Evolutionary conservation across 345 rosid genomes (phyloP), one percentile per base, ranked within the genome.

Genomic region (Eutrema japonicum): DNA sequence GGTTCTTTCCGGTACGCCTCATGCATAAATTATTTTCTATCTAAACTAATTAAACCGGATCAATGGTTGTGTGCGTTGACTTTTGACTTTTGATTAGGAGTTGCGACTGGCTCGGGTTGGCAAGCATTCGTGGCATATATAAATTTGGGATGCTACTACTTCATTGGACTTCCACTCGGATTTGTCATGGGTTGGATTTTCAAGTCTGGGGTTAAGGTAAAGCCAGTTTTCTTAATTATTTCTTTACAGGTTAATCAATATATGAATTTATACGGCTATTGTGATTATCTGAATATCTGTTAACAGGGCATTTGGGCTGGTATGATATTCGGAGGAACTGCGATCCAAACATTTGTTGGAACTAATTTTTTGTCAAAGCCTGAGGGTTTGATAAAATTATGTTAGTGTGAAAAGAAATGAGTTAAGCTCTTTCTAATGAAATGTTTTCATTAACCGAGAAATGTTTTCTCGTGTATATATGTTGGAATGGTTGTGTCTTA

Each of bases 61-160:
- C 66, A 64, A 57, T n/a, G 5, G 2, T 65, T 16, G 22, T 40
- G 33, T 49, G 4, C 32, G 46, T 2, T 47, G 30, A 50, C 32
- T 49, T 58, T 58, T 58, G 3, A 58, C 4, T 36, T 58, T 47
- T 16, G 7, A 29, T 43, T 67, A 91, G 93, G 96, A 12, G 97
- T 83, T 46, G 97, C 93, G n/a, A 81, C 89, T 18, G 96, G 96
- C 38, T 86, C 89, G 0, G 97, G 96, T 26, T 85, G 90, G 96
- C 92, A 92, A 71, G 77, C 88, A 0, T 41, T 35, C 12, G 86
- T 88, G 47, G 96, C 93, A 1, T 92, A 78, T 30, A 36, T 89
- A 58, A 92, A 88, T 69, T 54, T 89, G 42, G 91, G 87, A 5
- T 88, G 92, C 55, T 89, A 89, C 70, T 89, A 88, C 33, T 30